Conservation (phyloP, 352 stramenopile species). For the Globisporangium lucens region DNA sequence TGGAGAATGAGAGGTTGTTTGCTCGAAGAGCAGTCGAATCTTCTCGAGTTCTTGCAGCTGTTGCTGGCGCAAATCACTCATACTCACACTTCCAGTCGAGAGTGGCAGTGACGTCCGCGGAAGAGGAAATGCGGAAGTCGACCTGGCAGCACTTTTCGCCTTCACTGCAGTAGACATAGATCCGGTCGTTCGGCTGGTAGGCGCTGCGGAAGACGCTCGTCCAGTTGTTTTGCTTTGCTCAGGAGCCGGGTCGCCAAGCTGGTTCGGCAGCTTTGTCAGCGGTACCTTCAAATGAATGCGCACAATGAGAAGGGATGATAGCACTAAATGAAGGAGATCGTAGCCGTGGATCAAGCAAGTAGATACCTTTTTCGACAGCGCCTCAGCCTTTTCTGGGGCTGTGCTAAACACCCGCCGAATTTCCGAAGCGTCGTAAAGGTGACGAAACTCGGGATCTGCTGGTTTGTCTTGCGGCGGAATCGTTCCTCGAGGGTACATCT, state of each 20-base stretch:
- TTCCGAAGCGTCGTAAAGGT: slow-evolving; percentile 39
- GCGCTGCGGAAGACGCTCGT: neutral
- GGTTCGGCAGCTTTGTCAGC: neutral
- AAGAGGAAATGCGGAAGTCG: neutral
- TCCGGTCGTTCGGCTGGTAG: neutral
- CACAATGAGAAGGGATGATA: neutral
- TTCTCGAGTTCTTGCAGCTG: slow-evolving; percentile 64
- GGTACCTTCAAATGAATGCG: slow-evolving; percentile 6
- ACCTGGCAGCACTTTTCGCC: slow-evolving; percentile 2
- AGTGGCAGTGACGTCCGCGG: neutral
- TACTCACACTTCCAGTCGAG: slow-evolving; percentile 25
- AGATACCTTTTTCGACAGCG: slow-evolving; percentile 5
- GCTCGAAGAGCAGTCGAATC: slow-evolving; percentile 57
- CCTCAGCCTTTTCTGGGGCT: neutral
- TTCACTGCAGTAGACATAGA: neutral
- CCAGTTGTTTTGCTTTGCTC: neutral
- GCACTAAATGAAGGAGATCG: neutral
- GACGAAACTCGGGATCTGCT: slow-evolving; percentile 52
- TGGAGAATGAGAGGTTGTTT: slow-evolving; percentile 42
- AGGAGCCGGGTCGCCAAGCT: neutral
- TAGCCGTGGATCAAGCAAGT: neutral
- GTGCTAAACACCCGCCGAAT: slow-evolving; percentile 23
- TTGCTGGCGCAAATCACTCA: slow-evolving; percentile 52
- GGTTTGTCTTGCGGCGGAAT: slow-evolving; percentile 39
- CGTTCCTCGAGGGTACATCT: slow-evolving; percentile 46